Evolutionary conservation across 495 filamentous ascomycete species (phyloP).

Genomic region (Extremus antarcticus): DNA sequence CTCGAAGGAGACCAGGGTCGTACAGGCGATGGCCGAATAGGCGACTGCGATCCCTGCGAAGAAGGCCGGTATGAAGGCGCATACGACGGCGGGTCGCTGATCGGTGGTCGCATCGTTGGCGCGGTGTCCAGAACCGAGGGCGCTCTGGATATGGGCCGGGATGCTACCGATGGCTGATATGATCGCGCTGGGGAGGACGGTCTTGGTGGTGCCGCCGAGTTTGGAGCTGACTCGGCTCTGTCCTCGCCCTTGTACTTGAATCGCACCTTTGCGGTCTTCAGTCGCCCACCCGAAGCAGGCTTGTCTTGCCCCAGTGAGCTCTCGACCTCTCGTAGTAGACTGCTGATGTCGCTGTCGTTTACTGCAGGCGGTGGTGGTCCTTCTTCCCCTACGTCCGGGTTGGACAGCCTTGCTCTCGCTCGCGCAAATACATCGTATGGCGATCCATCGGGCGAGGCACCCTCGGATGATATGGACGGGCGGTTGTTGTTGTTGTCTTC

Average conservation of each 20-base stretch:
- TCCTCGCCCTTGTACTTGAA: conserved; percentile 20
- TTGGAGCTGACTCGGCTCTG: conserved; percentile 5
- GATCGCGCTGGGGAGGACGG: conserved; percentile 29
- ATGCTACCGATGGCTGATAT: conserved; percentile 29
- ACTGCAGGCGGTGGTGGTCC: neutral
- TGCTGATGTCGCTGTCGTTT: conserved; percentile 15
- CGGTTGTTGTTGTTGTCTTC: conserved; percentile 23
- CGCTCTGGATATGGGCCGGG: conserved; percentile 36
- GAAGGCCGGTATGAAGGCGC: conserved; percentile 23
- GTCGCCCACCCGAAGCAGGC: conserved; percentile 9
- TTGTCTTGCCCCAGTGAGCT: conserved; percentile 11
- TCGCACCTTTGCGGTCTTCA: conserved; percentile 21
- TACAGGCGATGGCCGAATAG: conserved; percentile 44
- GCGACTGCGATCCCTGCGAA: conserved; percentile 34
- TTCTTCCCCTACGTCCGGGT: neutral
- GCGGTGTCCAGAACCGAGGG: conserved; percentile 45
- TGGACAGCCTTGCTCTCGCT: conserved; percentile 9
- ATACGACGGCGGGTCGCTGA: conserved; percentile 40
- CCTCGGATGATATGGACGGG: neutral
- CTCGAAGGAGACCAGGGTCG: conserved; percentile 68
- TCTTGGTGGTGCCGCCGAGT: conserved; percentile 9
- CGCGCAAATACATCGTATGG: conserved; percentile 12
- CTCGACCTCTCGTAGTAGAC: conserved; percentile 20
- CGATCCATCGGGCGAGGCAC: conserved; percentile 12
- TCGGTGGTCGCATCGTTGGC: conserved; percentile 47